A percentile compares a stretch with the other conserved stretches of the same genome.
These are phyloP conservation scores for Lipomyces spencermartinsiae DNA, from an alignment of 805 yeast genomes.

Conservation along the genomic window DNA sequence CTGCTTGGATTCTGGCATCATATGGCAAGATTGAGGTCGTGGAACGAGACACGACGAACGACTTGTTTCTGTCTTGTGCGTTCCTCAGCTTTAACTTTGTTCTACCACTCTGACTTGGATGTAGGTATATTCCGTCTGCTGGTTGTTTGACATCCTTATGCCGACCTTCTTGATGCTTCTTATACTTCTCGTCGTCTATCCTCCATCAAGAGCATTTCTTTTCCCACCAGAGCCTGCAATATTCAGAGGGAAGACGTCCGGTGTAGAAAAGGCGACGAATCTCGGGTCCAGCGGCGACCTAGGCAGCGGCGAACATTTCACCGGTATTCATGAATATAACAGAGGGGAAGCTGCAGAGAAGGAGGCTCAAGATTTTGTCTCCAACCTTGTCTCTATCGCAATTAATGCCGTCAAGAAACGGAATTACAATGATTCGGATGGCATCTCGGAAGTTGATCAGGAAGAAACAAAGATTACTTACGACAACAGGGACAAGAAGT, in stretches of 20 bases:
- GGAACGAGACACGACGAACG: slow-evolving; percentile 28
- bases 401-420: slow-evolving; percentile 17
- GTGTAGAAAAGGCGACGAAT: slow-evolving; percentile 5
- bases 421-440: background rate
- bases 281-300: slow-evolving; percentile 7
- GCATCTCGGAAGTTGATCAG: background rate
- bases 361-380: slow-evolving; percentile 26
- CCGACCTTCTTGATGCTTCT: background rate
- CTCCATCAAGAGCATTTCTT: slow-evolving; percentile 11
- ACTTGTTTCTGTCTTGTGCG: slow-evolving; percentile 11
- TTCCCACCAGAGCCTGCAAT: slow-evolving; percentile 25
- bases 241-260: slow-evolving; percentile 12
- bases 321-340: slow-evolving; percentile 21
- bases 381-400: slow-evolving; percentile 16
- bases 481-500: too few species aligned
- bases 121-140: slow-evolving; percentile 17
- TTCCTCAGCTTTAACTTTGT: too few species aligned
- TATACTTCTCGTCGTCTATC: slow-evolving; percentile 11
- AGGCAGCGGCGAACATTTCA: slow-evolving; percentile 15
- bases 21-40: slow-evolving; percentile 25
- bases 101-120: background rate
- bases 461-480: too few species aligned
- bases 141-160: slow-evolving; percentile 9
- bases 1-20: slow-evolving; percentile 8
- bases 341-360: slow-evolving; percentile 27